A percentile compares a stretch with the other conserved stretches of the same genome.
phyloP scores from a whole-genome alignment of 2,329 filamentous ascomycete genomes.

The Neocatenulostroma microsporum region DNA sequence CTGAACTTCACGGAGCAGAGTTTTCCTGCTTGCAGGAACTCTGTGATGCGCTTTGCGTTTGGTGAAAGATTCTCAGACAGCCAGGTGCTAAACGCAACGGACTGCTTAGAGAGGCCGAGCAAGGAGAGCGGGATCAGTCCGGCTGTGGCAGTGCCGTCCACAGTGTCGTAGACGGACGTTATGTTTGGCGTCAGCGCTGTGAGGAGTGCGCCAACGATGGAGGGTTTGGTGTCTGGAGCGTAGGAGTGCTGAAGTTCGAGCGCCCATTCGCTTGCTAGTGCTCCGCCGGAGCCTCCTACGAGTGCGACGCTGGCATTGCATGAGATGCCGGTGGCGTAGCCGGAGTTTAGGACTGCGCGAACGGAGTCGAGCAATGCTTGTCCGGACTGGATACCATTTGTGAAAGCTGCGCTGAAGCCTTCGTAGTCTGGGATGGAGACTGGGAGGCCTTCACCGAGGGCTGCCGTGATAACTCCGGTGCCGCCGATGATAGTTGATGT shows the following conservation, averaged over 20 bases:
- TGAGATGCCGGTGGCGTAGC: too few species aligned
- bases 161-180: too few species aligned
- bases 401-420: slow-evolving; percentile 36
- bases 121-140: slow-evolving; percentile 30
- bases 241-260: slow-evolving; percentile 47
- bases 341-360: slow-evolving; percentile 33
- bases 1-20: slow-evolving; percentile 22
- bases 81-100: too few species aligned
- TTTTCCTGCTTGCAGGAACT: slow-evolving; percentile 26
- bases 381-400: slow-evolving; percentile 35
- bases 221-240: slow-evolving; percentile 47
- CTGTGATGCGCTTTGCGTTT: too few species aligned
- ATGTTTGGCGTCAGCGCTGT: slow-evolving; percentile 43
- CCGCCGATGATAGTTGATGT: slow-evolving; percentile 8
- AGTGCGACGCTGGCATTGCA: too few species aligned
- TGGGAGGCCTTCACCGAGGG: slow-evolving; percentile 40
- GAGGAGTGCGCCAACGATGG: slow-evolving; percentile 43
- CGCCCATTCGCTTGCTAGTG: slow-evolving; percentile 46
- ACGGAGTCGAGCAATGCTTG: slow-evolving; percentile 39
- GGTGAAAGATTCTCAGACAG: too few species aligned
- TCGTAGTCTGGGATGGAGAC: slow-evolving; percentile 44
- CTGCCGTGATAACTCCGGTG: slow-evolving; percentile 24
- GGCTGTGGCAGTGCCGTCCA: too few species aligned
- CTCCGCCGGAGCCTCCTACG: slow-evolving; percentile 53
- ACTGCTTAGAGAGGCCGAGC: slow-evolving; percentile 27